phyloP scores from a whole-genome alignment of 768 basidiomycete genomes.

The Trametes cubensis region DNA sequence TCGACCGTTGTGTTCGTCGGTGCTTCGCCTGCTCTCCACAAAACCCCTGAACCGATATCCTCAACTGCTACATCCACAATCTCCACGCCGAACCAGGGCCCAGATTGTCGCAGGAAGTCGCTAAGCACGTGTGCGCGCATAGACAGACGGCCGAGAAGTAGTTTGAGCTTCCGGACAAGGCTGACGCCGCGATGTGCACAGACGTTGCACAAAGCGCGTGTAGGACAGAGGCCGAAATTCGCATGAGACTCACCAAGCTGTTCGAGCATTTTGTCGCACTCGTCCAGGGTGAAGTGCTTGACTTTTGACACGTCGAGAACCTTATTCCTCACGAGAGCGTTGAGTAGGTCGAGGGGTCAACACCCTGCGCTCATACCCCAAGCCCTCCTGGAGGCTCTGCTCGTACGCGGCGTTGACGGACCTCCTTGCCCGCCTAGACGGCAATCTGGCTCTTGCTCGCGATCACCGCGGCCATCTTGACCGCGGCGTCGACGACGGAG shows the following conservation, averaged over 20 bases:
- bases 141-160: slow-evolving; percentile 38
- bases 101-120: slow-evolving; percentile 29
- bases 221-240: slow-evolving; percentile 66
- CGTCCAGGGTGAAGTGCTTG: slow-evolving; percentile 99
- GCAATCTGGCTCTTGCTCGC: slow-evolving; percentile 82
- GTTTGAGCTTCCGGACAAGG: slow-evolving; percentile 30
- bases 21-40: slow-evolving; percentile 20
- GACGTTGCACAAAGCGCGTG: slow-evolving; percentile 44
- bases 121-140: slow-evolving; percentile 39
- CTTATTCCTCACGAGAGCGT: slow-evolving; percentile 95
- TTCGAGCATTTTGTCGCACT: slow-evolving; percentile 99
- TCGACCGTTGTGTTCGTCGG: slow-evolving; percentile 17
- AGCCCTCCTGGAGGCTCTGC: slow-evolving; percentile 75
- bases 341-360: slow-evolving; percentile 98
- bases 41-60: slow-evolving; percentile 20
- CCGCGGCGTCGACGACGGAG: slow-evolving; percentile 82
- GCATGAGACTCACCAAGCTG: slow-evolving; percentile 98
- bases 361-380: slow-evolving; percentile 83
- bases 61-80: slow-evolving; percentile 28
- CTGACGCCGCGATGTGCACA: slow-evolving; percentile 47
- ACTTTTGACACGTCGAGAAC: slow-evolving; percentile 92
- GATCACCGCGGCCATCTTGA: slow-evolving; percentile 77
- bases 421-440: slow-evolving; percentile 89
- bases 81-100: slow-evolving; percentile 29
- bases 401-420: slow-evolving; percentile 92